Base-by-base conservation (phyloP, 371 early-diverging fungal genomes). In the Rhizopus arrhizus region DNA sequence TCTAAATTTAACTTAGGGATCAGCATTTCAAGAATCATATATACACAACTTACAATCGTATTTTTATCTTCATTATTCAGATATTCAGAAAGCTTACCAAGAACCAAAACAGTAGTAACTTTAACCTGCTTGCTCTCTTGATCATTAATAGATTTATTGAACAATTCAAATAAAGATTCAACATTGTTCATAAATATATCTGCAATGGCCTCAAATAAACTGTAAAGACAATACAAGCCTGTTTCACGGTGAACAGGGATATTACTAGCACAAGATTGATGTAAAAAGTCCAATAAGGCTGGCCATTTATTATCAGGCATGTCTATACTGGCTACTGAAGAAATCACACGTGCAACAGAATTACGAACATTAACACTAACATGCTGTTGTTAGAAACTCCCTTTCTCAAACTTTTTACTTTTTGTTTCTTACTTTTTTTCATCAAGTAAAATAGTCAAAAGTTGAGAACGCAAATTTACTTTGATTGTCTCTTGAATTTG, bases 131-230 rank as follows among this genome's bases (percentile, higher is more conserved):
- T 22, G 22, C 22, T 22, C 22, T 22, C 22, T 22, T 22, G 22
- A 22, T 22, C 22, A 42, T 74, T 76, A 57, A 94, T 71, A n/a
- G 88, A 77, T 35, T 75, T 73, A 52, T 77, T 66, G 62, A 95
- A 87, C 15, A 94, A 69, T 8, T 82, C 75, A 66, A 94, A 82
- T 35, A 92, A 69, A 29, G 88, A 77, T 35, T 69, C 70, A 51
- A 89, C 63, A 36, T 86, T 80, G 51, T 89, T 84, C 34, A 81
- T 62, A 53, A 89, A 81, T 32, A 77, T 68, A 53, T 92, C 93
- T 13, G 89, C 80, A 52, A 91, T 84, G 5, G 85, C 84, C 52
- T 93, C 94, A 68, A 93, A 91, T 51, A 95, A 74, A 36, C 90
- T 81, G 61, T 85, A 89, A 32, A 95, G 72, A 34, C 93, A 85